A percentile compares a stretch with the other conserved stretches of the same genome.
phyloP scores from a whole-genome alignment of 495 filamentous ascomycete genomes.

The Parathielavia hyrcaniae region DNA sequence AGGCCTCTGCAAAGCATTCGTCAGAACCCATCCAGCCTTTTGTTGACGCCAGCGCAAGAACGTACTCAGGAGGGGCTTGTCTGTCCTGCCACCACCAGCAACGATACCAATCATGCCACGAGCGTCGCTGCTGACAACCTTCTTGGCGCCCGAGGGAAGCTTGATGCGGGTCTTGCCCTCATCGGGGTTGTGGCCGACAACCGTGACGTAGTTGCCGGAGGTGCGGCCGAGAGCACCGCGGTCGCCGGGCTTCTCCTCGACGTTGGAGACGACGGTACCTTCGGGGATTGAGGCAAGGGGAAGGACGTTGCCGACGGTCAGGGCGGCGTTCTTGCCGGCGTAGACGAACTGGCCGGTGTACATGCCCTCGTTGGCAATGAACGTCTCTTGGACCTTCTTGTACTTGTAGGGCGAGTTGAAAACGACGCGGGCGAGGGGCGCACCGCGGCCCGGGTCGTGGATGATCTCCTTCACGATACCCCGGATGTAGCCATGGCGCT shows the following conservation, averaged over 20 bases:
- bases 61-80: conserved; percentile 93
- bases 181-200: conserved; percentile 97
- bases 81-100: conserved; percentile 96
- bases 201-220: conserved; percentile 98
- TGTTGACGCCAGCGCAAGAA: conserved; percentile 10
- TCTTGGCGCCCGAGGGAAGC: conserved; percentile 98
- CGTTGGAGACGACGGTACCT: conserved; percentile 97
- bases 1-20: conserved; percentile 61
- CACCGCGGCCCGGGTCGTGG: conserved; percentile 97
- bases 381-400: conserved; percentile 87
- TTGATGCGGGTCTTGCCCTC: conserved; percentile 99
- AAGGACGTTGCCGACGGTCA: conserved; percentile 95
- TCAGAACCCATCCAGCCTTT: conserved; percentile 16
- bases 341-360: conserved; percentile 99
- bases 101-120: conserved; percentile 99
- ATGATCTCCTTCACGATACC: conserved; percentile 98
- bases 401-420: conserved; percentile 91
- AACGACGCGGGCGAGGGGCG: conserved; percentile 89
- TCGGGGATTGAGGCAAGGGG: conserved; percentile 90
- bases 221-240: conserved; percentile 92
- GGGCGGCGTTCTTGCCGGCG: conserved; percentile 93
- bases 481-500: conserved; percentile 93
- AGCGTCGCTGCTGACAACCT: conserved; percentile 84
- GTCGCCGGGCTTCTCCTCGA: conserved; percentile 98
- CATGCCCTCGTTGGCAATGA: conserved; percentile 99